Conservation (phyloP, 2,329 filamentous ascomycete genomes). For the Beauveria varroae region DNA sequence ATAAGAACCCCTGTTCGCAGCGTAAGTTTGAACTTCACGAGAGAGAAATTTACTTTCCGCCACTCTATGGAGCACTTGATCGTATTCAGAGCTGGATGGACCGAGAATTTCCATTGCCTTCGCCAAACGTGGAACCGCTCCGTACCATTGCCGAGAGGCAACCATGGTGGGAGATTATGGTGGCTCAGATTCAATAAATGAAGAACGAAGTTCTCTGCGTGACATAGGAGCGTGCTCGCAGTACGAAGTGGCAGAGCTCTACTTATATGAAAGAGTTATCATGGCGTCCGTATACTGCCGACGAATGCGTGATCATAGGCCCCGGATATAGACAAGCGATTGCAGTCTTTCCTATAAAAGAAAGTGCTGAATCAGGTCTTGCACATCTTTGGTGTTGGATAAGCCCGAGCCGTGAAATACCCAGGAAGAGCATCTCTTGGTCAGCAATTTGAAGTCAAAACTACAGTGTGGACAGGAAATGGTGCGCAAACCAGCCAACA, state of each 20-base stretch:
- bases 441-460: too few relatives aligned
- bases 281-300: too few relatives aligned
- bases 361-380: too few relatives aligned
- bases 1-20: slow-evolving; percentile 30
- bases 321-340: too few relatives aligned
- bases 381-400: too few relatives aligned
- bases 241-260: background rate
- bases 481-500: too few relatives aligned
- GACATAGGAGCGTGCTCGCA: slow-evolving; percentile 20
- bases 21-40: slow-evolving; percentile 21
- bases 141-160: slow-evolving; percentile 21
- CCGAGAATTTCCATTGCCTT: slow-evolving; percentile 17
- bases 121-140: slow-evolving; percentile 13
- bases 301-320: too few relatives aligned
- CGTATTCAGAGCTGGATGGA: slow-evolving; percentile 30
- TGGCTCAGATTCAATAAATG: slow-evolving; percentile 22
- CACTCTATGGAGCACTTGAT: slow-evolving; percentile 26
- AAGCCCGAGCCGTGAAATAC: too few relatives aligned
- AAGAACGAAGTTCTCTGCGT: slow-evolving; percentile 31
- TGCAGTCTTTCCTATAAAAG: too few relatives aligned
- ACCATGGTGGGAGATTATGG: slow-evolving; percentile 34
- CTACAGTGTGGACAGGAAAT: too few relatives aligned
- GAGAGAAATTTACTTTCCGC: slow-evolving; percentile 18
- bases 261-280: too few relatives aligned
- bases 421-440: too few relatives aligned